Base-by-base conservation (phyloP, 768 basidiomycete genomes). In the Coprinopsis marcescibilis region DNA sequence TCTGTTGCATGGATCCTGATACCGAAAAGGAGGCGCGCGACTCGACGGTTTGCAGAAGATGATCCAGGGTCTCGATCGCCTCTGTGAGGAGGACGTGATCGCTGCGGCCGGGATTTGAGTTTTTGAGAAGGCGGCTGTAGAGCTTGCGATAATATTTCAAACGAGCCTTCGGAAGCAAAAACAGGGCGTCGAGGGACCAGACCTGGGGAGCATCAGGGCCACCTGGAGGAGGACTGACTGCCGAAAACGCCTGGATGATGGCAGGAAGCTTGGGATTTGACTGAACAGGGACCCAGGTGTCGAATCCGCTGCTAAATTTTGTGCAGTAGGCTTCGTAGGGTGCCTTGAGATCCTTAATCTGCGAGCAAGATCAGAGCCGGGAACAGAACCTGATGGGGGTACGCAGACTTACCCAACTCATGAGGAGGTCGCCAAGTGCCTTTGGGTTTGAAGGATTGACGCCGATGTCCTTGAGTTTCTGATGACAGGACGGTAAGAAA, bases 391-490 rank as follows among this genome's bases (percentile, higher is more conserved):
- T 35, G 33, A 30, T 36, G 23, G 50, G 44, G 32, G 20, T 46
- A 40, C 36, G 10, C 38, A 27, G 38, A 68, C 88, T 51, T 54
- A 95, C 95, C 96, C 95, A 98, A 68, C 87, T 83, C 87, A 97
- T 96, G 45, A 99, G 73, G 32, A 99, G 71, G 64, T 98, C 95
- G 32, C 96, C 94, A 23, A 99, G 73, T 11, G 86, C 91, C 60
- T 93, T 96, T 4, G 94, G 92, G 11, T 89, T 90, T 3, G 89
- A 83, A 1, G 95, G 94, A 65, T 85, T 89, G 14, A 87, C 80
- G 15, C 92, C 94, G 52, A 98, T 92, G 50, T 95, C 93, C 65
- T 88, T 92, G 45, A 98, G 71, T 80, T 88, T 89, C 94, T 96
- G 64, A 15, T 38, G 25, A 47, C 49, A 44, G 34, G 52, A 60